Evolutionary conservation across 257 asterid species (phyloP), one percentile per base, ranked within the genome.

Genomic region (Solanum microdontum): DNA sequence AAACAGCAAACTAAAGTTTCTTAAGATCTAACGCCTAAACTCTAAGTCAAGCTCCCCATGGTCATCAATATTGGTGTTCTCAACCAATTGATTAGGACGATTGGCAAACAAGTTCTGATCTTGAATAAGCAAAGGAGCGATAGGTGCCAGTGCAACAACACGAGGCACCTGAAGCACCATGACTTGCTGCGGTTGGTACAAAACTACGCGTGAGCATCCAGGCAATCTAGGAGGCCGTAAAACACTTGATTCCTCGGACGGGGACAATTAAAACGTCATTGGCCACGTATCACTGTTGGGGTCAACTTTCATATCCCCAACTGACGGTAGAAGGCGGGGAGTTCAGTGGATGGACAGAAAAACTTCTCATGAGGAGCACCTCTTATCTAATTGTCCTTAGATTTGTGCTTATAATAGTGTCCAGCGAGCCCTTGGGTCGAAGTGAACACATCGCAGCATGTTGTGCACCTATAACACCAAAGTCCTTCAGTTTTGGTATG

Each of bases 181-280:
- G 6, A 3, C 40, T 10, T 70, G 33, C 3, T 37, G 60, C 1
- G 2, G 3, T 39, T 28, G 21, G 77, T 32, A 10, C 13, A 23
- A 23, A 37, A 37, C 0, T 0, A 6, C 1, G 2, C 1, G 33
- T 2, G 58, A 21, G 4, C 6, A 0, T 13, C 23, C 23, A 37
- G 11, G 33, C 9, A 3, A 14, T 30, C 12, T 70, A 0, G 1
- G 58, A 37, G 60, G 11, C 3, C 23, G 3, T n/a, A 15, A 15
- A 76, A 3, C 34, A 12, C 2, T 4, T 19, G 6, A 0, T 32
- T 32, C 1, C 21, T 17, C 0, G 6, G 2, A 32, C n/a, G 11
- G 11, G 24, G 13, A 30, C 6, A 39, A 2, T 32, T 14, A 15
- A 32, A 15, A 0, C 1, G 24, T 30, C n/a, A 37, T 4, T 70